A percentile compares a stretch with the other conserved stretches of the same genome.
These are phyloP conservation scores for Chalara sp. DNA, from an alignment of 2,329 filamentous ascomycete species.

Conservation along the genomic window DNA sequence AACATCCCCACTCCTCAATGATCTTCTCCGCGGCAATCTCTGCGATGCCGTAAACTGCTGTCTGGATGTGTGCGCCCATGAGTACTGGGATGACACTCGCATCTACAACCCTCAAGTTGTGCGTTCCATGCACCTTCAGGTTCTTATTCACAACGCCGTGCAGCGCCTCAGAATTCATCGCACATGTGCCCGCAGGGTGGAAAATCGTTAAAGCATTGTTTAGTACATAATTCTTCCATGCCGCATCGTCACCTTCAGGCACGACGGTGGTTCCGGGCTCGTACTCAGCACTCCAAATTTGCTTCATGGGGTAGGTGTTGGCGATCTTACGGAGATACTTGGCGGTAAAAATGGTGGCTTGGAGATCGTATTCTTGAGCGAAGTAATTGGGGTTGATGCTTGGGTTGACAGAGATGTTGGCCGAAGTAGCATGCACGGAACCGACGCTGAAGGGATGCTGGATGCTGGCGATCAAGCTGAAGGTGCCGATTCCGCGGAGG, in stretches of 20 bases:
- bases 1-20: not conserved
- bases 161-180: conserved; percentile 14
- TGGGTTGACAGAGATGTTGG: conserved; percentile 31
- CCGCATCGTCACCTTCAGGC: conserved; percentile 6
- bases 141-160: conserved; percentile 17
- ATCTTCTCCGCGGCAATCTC: conserved; percentile 18
- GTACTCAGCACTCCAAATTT: conserved; percentile 15
- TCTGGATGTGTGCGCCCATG: conserved; percentile 12
- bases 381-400: conserved; percentile 50
- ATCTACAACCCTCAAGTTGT: conserved; percentile 16
- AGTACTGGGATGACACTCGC: conserved; percentile 18
- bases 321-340: conserved; percentile 15
- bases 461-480: conserved; percentile 40
- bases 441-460: conserved; percentile 52
- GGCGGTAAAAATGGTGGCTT: conserved; percentile 19
- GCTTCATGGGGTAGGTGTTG: conserved; percentile 8
- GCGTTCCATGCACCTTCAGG: conserved; percentile 15
- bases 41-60: conserved; percentile 16
- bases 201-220: conserved; percentile 10
- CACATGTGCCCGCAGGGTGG: conserved; percentile 15
- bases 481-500: conserved; percentile 14
- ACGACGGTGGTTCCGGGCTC: conserved; percentile 16
- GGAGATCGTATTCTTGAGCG: conserved; percentile 42
- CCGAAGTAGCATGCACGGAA: conserved; percentile 44
- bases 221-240: conserved; percentile 11